A percentile compares a stretch with the other conserved stretches of the same genome.
phyloP scores from a whole-genome alignment of 129 eudicot species.

The Kitagawia praeruptora region DNA sequence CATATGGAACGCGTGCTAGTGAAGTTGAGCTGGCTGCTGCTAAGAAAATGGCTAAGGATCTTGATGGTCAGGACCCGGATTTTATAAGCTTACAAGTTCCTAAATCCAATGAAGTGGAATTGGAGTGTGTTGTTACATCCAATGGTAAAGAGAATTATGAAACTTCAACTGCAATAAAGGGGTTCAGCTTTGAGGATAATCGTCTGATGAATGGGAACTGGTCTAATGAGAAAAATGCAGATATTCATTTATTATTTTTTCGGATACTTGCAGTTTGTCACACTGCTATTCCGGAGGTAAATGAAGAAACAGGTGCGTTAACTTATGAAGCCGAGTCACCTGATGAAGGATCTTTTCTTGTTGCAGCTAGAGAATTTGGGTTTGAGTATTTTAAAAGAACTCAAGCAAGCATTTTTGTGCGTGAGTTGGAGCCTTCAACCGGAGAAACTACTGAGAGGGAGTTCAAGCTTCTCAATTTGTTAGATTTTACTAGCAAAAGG shows the following conservation, averaged over 20 bases:
- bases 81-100: background rate
- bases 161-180: slow-evolving; percentile 26
- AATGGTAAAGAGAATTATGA: slow-evolving; percentile 8
- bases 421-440: slow-evolving; percentile 35
- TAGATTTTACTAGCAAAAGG: slow-evolving; percentile 72
- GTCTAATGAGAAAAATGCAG: slow-evolving; percentile 37
- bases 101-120: slow-evolving; percentile 1
- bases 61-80: slow-evolving; percentile 29
- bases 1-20: slow-evolving; percentile 50
- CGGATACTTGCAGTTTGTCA: slow-evolving; percentile 70
- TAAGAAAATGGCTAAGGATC: slow-evolving; percentile 34
- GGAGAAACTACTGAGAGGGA: slow-evolving; percentile 34
- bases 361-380: slow-evolving; percentile 79
- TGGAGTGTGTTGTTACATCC: slow-evolving; percentile 22
- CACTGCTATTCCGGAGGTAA: slow-evolving; percentile 55
- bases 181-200: slow-evolving; percentile 58
- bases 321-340: slow-evolving; percentile 83
- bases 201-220: slow-evolving; percentile 43
- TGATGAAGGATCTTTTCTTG: slow-evolving; percentile 64
- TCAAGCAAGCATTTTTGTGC: slow-evolving; percentile 49
- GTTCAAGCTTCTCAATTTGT: slow-evolving; percentile 43
- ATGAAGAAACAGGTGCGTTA: slow-evolving; percentile 32
- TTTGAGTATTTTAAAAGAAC: slow-evolving; percentile 53
- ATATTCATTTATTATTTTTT: slow-evolving; percentile 38
- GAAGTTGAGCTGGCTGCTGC: slow-evolving; percentile 72